phyloP scores from a whole-genome alignment of 1,284 basidiomycete genomes.

The Trichosporon coremiiforme region DNA sequence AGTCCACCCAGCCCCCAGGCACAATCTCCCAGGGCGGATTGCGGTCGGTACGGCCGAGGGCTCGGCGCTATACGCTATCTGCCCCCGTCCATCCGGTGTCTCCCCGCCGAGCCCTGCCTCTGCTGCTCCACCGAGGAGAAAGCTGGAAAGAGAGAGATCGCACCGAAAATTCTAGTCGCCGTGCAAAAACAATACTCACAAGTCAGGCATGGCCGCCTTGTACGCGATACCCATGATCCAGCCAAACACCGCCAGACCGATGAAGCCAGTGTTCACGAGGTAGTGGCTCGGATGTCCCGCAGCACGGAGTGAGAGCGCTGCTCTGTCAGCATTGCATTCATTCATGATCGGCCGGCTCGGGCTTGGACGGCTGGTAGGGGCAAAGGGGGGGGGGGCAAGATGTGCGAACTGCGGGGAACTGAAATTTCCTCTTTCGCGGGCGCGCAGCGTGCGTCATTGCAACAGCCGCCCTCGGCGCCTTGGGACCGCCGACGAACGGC shows the following conservation, averaged over 20 bases:
- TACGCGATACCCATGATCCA: slow-evolving; percentile 51
- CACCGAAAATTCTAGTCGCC: neutral
- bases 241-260: slow-evolving; percentile 40
- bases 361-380: neutral
- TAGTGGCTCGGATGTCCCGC: slow-evolving; percentile 47
- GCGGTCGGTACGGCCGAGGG: neutral
- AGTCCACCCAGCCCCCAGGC: neutral
- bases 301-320: slow-evolving; percentile 47
- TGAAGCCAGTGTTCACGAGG: slow-evolving; percentile 40
- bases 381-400: neutral
- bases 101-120: neutral
- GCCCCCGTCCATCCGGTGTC: slow-evolving; percentile 8
- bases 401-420: neutral
- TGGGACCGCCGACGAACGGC: too few species aligned
- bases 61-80: slow-evolving; percentile 3
- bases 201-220: slow-evolving; percentile 43
- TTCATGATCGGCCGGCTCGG: neutral
- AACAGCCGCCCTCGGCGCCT: neutral
- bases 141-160: neutral
- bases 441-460: neutral
- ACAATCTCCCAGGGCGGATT: slow-evolving; percentile 3
- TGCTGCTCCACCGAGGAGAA: neutral
- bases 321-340: neutral
- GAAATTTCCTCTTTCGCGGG: slow-evolving; percentile 1
- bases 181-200: slow-evolving; percentile 36